Percentiles rank a stretch among this genome's conserved stretches.
Conservation (phyloP, 1,284 basidiomycete genomes). For the Taiwanofungus camphoratus region DNA sequence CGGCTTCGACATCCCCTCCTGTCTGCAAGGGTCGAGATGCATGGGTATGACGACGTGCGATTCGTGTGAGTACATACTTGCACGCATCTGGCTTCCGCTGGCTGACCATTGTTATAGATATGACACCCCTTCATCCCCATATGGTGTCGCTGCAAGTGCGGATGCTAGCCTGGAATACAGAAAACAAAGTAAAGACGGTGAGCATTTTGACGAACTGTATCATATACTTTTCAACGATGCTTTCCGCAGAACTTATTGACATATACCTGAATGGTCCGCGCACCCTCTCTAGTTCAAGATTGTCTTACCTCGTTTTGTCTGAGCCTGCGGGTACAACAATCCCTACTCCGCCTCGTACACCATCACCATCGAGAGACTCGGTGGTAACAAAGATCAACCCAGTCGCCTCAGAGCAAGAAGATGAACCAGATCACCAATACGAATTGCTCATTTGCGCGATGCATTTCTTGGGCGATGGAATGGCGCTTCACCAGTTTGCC, state of each 20-base stretch:
- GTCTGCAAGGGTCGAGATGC: conserved; percentile 52
- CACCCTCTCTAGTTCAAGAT: conserved; percentile 60
- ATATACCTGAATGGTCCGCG: conserved; percentile 69
- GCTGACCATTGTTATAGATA: conserved; percentile 36
- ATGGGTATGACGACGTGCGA: conserved; percentile 54
- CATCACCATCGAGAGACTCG: conserved; percentile 18
- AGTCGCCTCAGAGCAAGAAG: neutral
- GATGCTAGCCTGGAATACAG: conserved; percentile 46
- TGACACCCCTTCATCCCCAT: conserved; percentile 35
- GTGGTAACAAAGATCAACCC: neutral
- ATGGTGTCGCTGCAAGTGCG: conserved; percentile 44
- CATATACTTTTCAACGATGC: neutral
- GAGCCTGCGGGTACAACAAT: conserved; percentile 20
- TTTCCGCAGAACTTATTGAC: conserved; percentile 50
- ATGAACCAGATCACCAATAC: conserved; percentile 28
- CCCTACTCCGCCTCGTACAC: conserved; percentile 34
- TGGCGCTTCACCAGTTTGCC: conserved; percentile 70
- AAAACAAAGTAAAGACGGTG: conserved; percentile 48
- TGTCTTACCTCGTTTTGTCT: conserved; percentile 69
- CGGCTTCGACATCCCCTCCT: conserved; percentile 64
- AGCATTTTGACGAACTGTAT: conserved; percentile 8
- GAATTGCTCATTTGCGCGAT: conserved; percentile 63
- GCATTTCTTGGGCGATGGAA: conserved; percentile 75
- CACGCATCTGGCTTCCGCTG: conserved; percentile 5
- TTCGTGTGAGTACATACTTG: conserved; percentile 47